Conservation (phyloP, 2,329 filamentous ascomycete genomes). For the Coniella lustricola region DNA sequence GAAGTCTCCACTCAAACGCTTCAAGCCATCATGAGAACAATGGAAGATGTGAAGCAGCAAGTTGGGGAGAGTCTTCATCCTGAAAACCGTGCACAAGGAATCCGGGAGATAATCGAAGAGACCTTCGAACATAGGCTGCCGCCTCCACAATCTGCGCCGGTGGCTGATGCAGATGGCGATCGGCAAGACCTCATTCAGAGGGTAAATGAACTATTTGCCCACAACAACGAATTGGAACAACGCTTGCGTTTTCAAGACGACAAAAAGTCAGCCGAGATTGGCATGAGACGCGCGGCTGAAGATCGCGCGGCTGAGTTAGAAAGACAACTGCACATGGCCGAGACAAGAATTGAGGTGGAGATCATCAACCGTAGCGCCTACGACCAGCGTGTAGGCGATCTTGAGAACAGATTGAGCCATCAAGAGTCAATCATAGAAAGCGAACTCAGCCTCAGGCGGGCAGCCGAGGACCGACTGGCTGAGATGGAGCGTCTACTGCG, state of each 20-base stretch:
- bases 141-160: constrained; percentile 34
- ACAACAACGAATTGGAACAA: constrained; percentile 54
- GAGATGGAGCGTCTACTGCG: constrained; percentile 66
- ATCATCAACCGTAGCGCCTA: constrained; percentile 53
- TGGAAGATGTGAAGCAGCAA: constrained; percentile 56
- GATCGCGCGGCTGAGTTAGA: constrained; percentile 46
- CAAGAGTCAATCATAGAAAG: constrained; percentile 58
- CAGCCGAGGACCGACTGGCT: constrained; percentile 64
- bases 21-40: constrained; percentile 55
- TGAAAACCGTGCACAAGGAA: constrained; percentile 42
- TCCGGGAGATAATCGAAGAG: constrained; percentile 58
- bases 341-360: constrained; percentile 53
- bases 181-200: constrained; percentile 43
- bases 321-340: constrained; percentile 48
- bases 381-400: constrained; percentile 56
- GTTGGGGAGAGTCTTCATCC: constrained; percentile 37
- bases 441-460: constrained; percentile 55
- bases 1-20: constrained; percentile 30
- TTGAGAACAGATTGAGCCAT: constrained; percentile 60
- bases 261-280: constrained; percentile 42
- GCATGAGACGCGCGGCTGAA: constrained; percentile 44
- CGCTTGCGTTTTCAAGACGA: constrained; percentile 41
- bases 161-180: constrained; percentile 33
- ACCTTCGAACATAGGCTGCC: constrained; percentile 52
- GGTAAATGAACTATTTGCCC: constrained; percentile 52